phyloP scores from a whole-genome alignment of 2,329 filamentous ascomycete species.

The Colletotrichum sp. region DNA sequence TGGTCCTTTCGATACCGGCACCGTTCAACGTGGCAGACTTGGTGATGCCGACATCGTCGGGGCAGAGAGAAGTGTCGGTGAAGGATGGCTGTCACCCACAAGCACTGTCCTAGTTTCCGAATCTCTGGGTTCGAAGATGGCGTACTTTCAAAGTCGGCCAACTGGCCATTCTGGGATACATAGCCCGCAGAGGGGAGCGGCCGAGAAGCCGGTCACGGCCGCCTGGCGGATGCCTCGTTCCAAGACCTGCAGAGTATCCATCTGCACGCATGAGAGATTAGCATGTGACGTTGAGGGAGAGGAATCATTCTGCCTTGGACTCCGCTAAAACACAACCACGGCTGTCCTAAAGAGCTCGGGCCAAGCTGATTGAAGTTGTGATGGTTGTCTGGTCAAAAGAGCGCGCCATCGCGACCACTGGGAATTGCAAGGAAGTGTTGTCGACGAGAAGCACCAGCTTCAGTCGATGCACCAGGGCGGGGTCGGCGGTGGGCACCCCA shows the following conservation, averaged over 20 bases:
- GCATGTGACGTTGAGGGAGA: not conserved
- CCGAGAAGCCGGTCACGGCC: not conserved
- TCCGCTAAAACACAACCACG: not conserved
- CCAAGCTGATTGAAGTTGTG: not conserved
- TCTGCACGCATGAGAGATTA: not conserved
- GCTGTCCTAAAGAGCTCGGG: not conserved
- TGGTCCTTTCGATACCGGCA: not conserved
- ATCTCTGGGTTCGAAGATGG: not conserved
- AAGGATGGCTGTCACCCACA: not conserved
- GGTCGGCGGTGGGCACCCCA: not conserved
- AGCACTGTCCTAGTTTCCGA: no score
- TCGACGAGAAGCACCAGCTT: not conserved
- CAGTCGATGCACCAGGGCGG: not conserved
- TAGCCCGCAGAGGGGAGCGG: not conserved
- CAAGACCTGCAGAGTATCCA: not conserved
- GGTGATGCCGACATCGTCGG: not conserved
- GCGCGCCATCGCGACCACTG: not conserved
- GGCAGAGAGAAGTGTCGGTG: not conserved
- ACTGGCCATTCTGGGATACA: not conserved
- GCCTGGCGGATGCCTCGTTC: not conserved
- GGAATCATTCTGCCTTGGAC: not conserved
- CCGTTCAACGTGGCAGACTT: not conserved
- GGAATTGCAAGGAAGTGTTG: not conserved
- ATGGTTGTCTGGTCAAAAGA: not conserved
- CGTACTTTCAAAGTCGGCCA: not conserved